Percentiles rank a stretch among this genome's conserved stretches.
Evolutionary conservation across 345 rosid species (phyloP).

Genomic region (Heritiera littoralis): DNA sequence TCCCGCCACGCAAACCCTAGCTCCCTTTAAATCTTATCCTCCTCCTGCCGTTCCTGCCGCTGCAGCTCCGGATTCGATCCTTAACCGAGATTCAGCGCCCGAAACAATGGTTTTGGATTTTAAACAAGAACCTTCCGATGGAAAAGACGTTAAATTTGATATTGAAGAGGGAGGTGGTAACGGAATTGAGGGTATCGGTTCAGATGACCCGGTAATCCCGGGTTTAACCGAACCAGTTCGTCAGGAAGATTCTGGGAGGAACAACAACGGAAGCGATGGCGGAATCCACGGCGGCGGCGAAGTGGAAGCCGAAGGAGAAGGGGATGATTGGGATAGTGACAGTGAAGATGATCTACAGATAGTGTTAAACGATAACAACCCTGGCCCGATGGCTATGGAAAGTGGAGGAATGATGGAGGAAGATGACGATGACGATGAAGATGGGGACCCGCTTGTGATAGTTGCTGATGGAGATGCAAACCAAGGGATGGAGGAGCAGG

Average conservation of each 20-base stretch:
- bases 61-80: conserved; percentile 13
- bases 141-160: conserved; percentile 58
- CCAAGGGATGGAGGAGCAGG: conserved; percentile 64
- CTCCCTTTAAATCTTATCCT: not conserved
- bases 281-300: conserved; percentile 24
- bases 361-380: conserved; percentile 77
- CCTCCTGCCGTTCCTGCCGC: not conserved
- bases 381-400: conserved; percentile 53
- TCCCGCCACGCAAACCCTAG: conserved; percentile 18
- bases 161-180: conserved; percentile 68
- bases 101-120: conserved; percentile 49
- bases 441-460: conserved; percentile 69
- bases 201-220: conserved; percentile 50
- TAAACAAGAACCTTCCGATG: conserved; percentile 28
- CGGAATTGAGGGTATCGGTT: conserved; percentile 35
- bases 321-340: conserved; percentile 90
- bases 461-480: conserved; percentile 63
- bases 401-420: conserved; percentile 51
- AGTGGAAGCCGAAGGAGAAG: conserved; percentile 36
- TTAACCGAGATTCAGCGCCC: conserved; percentile 28
- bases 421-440: conserved; percentile 75
- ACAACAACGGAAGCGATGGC: conserved; percentile 23
- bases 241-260: conserved; percentile 15
- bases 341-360: conserved; percentile 97
- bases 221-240: conserved; percentile 45